Percentiles rank a stretch among this genome's conserved stretches.
phyloP scores from a whole-genome alignment of 1,284 basidiomycete genomes.

The Amylostereum chailletii region DNA sequence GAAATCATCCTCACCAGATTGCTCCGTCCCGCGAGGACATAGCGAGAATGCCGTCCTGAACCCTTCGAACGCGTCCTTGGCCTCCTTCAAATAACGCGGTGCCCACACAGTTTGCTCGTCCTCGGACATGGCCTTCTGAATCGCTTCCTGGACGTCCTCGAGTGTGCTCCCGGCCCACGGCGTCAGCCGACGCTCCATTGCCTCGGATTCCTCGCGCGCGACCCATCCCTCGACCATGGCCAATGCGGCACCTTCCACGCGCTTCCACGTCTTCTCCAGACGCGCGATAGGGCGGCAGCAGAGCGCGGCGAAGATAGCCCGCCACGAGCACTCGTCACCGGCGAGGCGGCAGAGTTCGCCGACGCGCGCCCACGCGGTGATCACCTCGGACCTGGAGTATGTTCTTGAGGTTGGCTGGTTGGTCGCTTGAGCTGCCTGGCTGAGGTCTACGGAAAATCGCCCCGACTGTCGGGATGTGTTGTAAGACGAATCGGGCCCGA shows the following conservation, averaged over 20 bases:
- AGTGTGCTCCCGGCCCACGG: constrained; percentile 61
- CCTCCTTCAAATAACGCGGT: constrained; percentile 31
- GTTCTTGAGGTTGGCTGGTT: constrained; percentile 38
- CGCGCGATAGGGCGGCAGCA: constrained; percentile 66
- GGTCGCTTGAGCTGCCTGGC: no score
- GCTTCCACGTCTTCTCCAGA: constrained; percentile 69
- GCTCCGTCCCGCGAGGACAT: constrained; percentile 35
- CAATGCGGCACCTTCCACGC: constrained; percentile 51
- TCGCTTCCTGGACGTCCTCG: constrained; percentile 28
- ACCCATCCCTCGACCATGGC: constrained; percentile 61
- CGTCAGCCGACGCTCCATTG: constrained; percentile 41
- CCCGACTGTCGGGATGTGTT: constrained; percentile 20
- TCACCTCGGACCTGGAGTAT: constrained; percentile 61
- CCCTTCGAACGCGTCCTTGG: constrained; percentile 39
- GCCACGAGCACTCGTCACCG: constrained; percentile 73
- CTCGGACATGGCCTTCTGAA: constrained; percentile 25
- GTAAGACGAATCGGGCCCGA: constrained; percentile 42
- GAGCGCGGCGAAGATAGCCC: constrained; percentile 56
- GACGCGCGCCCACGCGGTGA: constrained; percentile 60
- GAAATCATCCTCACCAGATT: background rate
- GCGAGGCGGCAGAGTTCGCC: constrained; percentile 58
- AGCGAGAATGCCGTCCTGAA: constrained; percentile 43
- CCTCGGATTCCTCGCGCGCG: constrained; percentile 28
- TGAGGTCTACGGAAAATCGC: no score
- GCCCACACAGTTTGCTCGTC: constrained; percentile 34